Conservation (phyloP, 768 basidiomycete species). For the Phlegmacium glaucopus region DNA sequence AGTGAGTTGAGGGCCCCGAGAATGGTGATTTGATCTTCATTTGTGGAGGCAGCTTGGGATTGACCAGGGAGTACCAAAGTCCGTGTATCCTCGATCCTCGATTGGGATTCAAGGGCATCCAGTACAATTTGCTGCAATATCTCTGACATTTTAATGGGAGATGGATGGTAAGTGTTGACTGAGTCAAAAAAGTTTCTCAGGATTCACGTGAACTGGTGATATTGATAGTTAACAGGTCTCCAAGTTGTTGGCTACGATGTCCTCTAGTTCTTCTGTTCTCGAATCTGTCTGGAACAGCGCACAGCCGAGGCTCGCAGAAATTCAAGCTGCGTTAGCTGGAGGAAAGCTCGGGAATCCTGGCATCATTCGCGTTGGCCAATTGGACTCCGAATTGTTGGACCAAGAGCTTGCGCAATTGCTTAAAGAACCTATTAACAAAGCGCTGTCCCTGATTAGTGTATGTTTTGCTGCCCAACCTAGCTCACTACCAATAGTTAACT, state of each 20-base stretch:
- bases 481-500: no score
- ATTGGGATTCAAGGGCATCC: slow-evolving; percentile 57
- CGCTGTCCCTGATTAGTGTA: slow-evolving; percentile 68
- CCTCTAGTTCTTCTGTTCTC: slow-evolving; percentile 32
- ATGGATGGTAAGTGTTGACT: not conserved
- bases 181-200: no score
- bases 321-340: slow-evolving; percentile 38
- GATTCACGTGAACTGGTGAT: no score
- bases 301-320: slow-evolving; percentile 48
- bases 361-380: slow-evolving; percentile 81
- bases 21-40: slow-evolving; percentile 80
- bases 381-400: slow-evolving; percentile 90
- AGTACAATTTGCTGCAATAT: slow-evolving; percentile 77
- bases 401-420: slow-evolving; percentile 81
- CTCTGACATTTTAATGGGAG: slow-evolving; percentile 56
- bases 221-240: no score
- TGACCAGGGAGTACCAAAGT: slow-evolving; percentile 64
- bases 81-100: slow-evolving; percentile 65
- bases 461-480: slow-evolving; percentile 16
- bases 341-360: slow-evolving; percentile 33
- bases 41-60: slow-evolving; percentile 49
- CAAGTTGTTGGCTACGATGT: slow-evolving; percentile 1
- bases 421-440: slow-evolving; percentile 74
- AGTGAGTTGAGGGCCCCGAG: slow-evolving; percentile 93
- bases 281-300: slow-evolving; percentile 65